phyloP scores from a whole-genome alignment of 1,139 yeast species.

The Blastobotrys buckinghamii region DNA sequence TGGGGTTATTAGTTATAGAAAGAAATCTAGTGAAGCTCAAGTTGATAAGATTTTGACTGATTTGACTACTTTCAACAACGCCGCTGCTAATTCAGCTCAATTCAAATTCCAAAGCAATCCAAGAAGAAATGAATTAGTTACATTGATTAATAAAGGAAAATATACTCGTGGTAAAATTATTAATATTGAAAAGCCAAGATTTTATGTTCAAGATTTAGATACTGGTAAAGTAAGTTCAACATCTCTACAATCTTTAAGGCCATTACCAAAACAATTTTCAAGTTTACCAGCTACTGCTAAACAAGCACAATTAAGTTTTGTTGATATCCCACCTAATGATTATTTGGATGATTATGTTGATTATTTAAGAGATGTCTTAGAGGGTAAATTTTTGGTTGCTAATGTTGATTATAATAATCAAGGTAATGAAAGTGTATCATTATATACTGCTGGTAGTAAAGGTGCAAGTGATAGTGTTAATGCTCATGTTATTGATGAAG shows the following conservation, averaged over 20 bases:
- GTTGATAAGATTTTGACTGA: conserved; percentile 32
- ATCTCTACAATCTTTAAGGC: conserved; percentile 43
- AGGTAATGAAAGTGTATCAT: conserved; percentile 44
- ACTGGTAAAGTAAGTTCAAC: conserved; percentile 56
- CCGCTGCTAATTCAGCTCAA: conserved; percentile 38
- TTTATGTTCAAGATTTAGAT: conserved; percentile 55
- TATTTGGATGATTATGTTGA: conserved; percentile 56
- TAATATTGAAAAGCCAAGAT: conserved; percentile 44
- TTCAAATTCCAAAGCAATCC: conserved; percentile 25
- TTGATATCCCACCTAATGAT: conserved; percentile 54
- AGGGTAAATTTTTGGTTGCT: conserved; percentile 55
- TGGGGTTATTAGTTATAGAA: conserved; percentile 54
- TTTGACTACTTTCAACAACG: conserved; percentile 31
- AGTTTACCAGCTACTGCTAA: conserved; percentile 55
- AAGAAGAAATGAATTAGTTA: conserved; percentile 54
- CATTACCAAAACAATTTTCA: conserved; percentile 50
- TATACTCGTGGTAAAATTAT: conserved; percentile 58
- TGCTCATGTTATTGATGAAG: conserved; percentile 54
- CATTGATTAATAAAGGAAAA: conserved; percentile 50
- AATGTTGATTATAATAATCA: conserved; percentile 38
- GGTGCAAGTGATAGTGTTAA: conserved; percentile 61
- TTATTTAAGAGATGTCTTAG: conserved; percentile 49
- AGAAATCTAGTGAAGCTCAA: conserved; percentile 21
- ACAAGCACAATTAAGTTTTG: conserved; percentile 49
- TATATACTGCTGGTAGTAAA: conserved; percentile 55